phyloP scores from a whole-genome alignment of 1,284 basidiomycete genomes.

The Austropuccinia psidii region DNA sequence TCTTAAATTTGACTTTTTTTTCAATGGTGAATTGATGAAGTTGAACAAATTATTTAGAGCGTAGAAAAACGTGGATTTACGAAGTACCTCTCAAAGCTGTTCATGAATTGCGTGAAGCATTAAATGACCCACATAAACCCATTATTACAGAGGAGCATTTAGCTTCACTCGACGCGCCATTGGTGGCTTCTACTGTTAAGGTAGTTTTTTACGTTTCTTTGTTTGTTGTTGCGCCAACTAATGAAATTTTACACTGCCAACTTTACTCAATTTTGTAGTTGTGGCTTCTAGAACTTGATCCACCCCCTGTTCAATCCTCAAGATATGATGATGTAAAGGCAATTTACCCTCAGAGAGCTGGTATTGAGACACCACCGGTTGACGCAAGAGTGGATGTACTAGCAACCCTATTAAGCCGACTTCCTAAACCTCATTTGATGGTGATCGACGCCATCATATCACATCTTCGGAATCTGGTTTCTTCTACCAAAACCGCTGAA shows the following conservation, averaged over 20 bases:
- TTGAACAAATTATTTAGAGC: constrained; percentile 3
- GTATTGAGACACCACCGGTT: not conserved
- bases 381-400: constrained; percentile 26
- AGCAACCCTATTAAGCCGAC: constrained; percentile 10
- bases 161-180: not conserved
- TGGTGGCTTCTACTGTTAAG: constrained; percentile 19
- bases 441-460: constrained; percentile 20
- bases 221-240: not conserved
- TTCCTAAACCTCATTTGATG: constrained; percentile 31
- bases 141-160: not conserved
- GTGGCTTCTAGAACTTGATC: constrained; percentile 30
- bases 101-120: constrained; percentile 13
- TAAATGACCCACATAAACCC: constrained; percentile 10
- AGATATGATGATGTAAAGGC: constrained; percentile 33
- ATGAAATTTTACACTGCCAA: not conserved
- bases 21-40: not conserved
- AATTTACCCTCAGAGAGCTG: constrained; percentile 28
- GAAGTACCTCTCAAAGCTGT: constrained; percentile 25
- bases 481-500: constrained; percentile 12
- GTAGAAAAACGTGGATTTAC: constrained; percentile 32
- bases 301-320: constrained; percentile 25
- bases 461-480: constrained; percentile 2
- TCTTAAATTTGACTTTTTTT: not conserved
- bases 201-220: not conserved
- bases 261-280: not conserved